A percentile compares a stretch with the other conserved stretches of the same genome.
Conservation (phyloP, 441 rosid species). For the Mallotus repandus region DNA sequence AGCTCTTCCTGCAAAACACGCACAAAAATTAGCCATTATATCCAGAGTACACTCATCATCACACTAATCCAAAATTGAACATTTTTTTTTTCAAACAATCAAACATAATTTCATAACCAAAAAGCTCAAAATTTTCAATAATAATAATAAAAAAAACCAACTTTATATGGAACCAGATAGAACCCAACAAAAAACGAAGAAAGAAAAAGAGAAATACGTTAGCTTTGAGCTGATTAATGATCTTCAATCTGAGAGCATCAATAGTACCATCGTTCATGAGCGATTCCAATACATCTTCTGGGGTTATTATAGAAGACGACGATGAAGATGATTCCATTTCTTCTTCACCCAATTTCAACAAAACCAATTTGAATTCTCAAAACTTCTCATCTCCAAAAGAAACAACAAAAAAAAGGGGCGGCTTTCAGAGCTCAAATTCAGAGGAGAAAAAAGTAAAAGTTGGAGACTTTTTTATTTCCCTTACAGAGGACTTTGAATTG, state of each 20-base stretch:
- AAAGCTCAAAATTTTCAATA: not conserved
- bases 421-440: not conserved
- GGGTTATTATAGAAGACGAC: slow-evolving; percentile 75
- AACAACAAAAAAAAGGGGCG: not conserved
- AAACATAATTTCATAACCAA: not conserved
- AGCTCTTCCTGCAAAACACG: slow-evolving; percentile 66
- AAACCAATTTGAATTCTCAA: too few species aligned
- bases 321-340: slow-evolving; percentile 31
- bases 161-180: slow-evolving; percentile 7
- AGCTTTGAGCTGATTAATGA: slow-evolving; percentile 95
- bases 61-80: not conserved
- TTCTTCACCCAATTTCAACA: not conserved
- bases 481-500: not conserved
- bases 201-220: slow-evolving; percentile 45
- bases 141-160: not conserved
- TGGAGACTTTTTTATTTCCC: too few species aligned
- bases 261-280: slow-evolving; percentile 97
- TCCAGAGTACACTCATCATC: not conserved
- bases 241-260: slow-evolving; percentile 85
- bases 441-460: too few species aligned
- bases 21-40: slow-evolving; percentile 13
- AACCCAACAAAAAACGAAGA: not conserved
- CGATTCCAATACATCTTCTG: slow-evolving; percentile 90
- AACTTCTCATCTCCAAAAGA: not conserved
- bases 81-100: not conserved